These are phyloP conservation scores for Pythium scleroteichum DNA, from an alignment of 352 stramenopile species.

Conservation along the genomic window DNA sequence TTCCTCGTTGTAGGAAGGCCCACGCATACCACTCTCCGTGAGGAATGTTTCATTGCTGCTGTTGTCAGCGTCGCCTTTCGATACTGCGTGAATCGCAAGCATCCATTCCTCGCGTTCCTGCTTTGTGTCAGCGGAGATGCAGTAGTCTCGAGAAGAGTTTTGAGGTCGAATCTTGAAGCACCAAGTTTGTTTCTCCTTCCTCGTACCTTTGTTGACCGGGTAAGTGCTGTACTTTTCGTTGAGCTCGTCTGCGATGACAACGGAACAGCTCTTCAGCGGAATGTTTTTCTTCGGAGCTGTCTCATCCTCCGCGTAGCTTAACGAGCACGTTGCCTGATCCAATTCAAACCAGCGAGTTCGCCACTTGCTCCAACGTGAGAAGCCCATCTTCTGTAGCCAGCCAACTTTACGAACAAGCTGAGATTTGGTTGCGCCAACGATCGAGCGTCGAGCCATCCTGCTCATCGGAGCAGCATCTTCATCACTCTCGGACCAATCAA, in stretches of 20 bases:
- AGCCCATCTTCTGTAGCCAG: constrained; percentile 84
- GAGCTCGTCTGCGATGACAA: constrained; percentile 80
- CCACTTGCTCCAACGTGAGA: constrained; percentile 73
- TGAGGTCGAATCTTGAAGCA: constrained; percentile 83
- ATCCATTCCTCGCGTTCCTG: constrained; percentile 91
- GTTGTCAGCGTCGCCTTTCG: constrained; percentile 44
- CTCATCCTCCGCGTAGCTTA: constrained; percentile 81
- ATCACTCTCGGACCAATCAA: constrained; percentile 55
- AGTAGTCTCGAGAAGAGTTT: constrained; percentile 79
- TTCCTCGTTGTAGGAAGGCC: constrained; percentile 11
- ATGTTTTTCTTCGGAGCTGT: constrained; percentile 67
- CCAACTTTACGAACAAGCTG: constrained; percentile 75
- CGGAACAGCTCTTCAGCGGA: constrained; percentile 63
- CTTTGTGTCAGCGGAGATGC: constrained; percentile 85
- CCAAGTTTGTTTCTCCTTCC: constrained; percentile 78
- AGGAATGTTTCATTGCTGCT: constrained; percentile 43
- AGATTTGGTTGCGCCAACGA: constrained; percentile 53
- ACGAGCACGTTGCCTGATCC: constrained; percentile 72
- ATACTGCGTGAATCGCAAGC: constrained; percentile 79
- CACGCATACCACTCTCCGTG: constrained; percentile 22
- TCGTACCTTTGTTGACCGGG: constrained; percentile 84
- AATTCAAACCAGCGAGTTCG: constrained; percentile 77
- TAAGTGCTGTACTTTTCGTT: constrained; percentile 86
- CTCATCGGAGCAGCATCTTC: constrained; percentile 19
- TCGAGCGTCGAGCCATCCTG: constrained; percentile 47